These are phyloP conservation scores for Lentinula raphanica DNA, from an alignment of 768 basidiomycete genomes.

Conservation along the genomic window DNA sequence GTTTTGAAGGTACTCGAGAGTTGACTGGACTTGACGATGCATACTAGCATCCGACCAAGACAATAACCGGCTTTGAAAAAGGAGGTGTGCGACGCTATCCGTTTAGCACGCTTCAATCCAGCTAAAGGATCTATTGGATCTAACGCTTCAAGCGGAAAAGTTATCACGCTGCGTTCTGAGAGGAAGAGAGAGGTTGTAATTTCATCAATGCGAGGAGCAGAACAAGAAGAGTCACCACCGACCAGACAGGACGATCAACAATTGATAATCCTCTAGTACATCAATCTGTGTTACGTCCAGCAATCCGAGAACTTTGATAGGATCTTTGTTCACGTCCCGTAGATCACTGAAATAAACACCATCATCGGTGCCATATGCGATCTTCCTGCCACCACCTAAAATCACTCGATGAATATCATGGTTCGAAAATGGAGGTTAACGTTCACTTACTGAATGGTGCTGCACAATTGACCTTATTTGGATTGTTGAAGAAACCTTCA, in stretches of 20 bases:
- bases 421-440: conserved; percentile 4
- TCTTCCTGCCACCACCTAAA: conserved; percentile 72
- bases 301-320: conserved; percentile 83
- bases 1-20: conserved; percentile 97
- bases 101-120: conserved; percentile 88
- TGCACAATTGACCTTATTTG: conserved; percentile 90
- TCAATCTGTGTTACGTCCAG: conserved; percentile 93
- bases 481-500: conserved; percentile 82
- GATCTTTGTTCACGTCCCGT: conserved; percentile 68
- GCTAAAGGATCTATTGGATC: conserved; percentile 87
- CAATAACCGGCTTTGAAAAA: conserved; percentile 98
- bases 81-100: conserved; percentile 91
- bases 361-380: conserved; percentile 97
- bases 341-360: conserved; percentile 94
- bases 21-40: conserved; percentile 93
- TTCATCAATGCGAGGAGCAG: not conserved
- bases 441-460: conserved; percentile 76
- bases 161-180: conserved; percentile 94
- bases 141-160: conserved; percentile 90
- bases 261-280: conserved; percentile 91
- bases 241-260: conserved; percentile 99
- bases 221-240: conserved; percentile 13
- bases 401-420: conserved; percentile 8
- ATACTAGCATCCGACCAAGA: conserved; percentile 85
- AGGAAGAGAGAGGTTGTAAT: not conserved